Evolutionary conservation across 2,329 filamentous ascomycete genomes (phyloP).

Genomic region (Gnomoniopsis sp.): DNA sequence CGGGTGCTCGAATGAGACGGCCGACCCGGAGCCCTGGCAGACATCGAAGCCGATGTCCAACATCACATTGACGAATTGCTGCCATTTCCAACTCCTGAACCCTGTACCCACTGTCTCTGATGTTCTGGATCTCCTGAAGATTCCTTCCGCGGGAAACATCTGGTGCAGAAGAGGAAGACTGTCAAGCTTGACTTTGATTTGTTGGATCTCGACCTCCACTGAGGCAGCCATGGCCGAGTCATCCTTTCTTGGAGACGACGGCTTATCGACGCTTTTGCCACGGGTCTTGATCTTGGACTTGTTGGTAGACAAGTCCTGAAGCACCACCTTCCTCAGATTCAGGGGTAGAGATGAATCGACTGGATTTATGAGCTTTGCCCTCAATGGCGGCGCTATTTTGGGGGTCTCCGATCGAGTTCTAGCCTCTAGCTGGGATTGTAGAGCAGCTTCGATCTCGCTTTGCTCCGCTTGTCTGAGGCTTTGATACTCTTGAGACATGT

Average conservation of each 20-base stretch:
- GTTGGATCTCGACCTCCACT: too few relatives aligned
- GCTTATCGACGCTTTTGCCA: background rate
- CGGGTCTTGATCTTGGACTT: background rate
- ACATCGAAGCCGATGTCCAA: background rate
- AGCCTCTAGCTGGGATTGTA: background rate
- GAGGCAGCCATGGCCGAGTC: background rate
- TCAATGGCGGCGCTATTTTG: background rate
- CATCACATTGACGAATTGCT: background rate
- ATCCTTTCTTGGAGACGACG: background rate
- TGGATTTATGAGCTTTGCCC: background rate
- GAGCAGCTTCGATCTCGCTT: background rate
- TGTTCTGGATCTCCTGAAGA: background rate
- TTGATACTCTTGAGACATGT: background rate
- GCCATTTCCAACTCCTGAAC: background rate
- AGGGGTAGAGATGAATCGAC: background rate
- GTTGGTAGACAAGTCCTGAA: background rate
- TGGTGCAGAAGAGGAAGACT: background rate
- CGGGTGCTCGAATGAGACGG: background rate
- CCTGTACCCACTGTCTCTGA: background rate
- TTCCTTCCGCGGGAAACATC: background rate
- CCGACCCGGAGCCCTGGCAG: background rate
- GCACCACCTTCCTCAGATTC: background rate
- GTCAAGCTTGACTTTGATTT: background rate
- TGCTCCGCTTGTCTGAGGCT: background rate
- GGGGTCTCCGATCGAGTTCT: background rate